Conservation (phyloP, 345 rosid genomes). For the Salix arbutifolia region DNA sequence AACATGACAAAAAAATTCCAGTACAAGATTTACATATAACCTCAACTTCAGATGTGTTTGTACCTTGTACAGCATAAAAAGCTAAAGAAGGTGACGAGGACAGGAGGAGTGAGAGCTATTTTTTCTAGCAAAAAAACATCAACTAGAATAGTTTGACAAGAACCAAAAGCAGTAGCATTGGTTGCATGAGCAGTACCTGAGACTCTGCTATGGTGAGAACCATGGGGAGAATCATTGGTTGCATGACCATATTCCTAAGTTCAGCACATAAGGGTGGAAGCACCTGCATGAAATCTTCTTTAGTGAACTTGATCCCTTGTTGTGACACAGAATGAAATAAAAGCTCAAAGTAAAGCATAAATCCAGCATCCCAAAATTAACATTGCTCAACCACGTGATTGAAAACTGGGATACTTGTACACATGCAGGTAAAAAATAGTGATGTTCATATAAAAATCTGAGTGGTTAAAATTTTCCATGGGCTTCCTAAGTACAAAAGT, state of each 20-base stretch:
- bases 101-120: not conserved
- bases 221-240: constrained; percentile 93
- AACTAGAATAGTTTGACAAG: not conserved
- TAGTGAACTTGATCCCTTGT: constrained; percentile 3
- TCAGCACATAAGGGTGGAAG: constrained; percentile 98
- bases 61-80: not conserved
- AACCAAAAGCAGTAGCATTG: not conserved
- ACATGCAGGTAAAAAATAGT: not conserved
- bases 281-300: constrained; percentile 52
- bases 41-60: not conserved
- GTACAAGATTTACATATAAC: not conserved
- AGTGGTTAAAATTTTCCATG: not conserved
- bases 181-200: constrained; percentile 49
- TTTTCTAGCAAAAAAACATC: not conserved
- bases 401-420: too few relatives aligned
- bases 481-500: not conserved
- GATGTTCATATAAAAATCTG: not conserved
- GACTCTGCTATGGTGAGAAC: constrained; percentile 91
- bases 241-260: constrained; percentile 96
- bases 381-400: not conserved
- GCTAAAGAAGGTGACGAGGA: not conserved
- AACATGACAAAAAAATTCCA: not conserved
- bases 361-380: not conserved
- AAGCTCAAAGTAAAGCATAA: not conserved
- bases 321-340: not conserved